Evolutionary conservation across 2,329 filamentous ascomycete species (phyloP), one percentile per base, ranked within the genome.

Genomic region (Xylaria sp.): DNA sequence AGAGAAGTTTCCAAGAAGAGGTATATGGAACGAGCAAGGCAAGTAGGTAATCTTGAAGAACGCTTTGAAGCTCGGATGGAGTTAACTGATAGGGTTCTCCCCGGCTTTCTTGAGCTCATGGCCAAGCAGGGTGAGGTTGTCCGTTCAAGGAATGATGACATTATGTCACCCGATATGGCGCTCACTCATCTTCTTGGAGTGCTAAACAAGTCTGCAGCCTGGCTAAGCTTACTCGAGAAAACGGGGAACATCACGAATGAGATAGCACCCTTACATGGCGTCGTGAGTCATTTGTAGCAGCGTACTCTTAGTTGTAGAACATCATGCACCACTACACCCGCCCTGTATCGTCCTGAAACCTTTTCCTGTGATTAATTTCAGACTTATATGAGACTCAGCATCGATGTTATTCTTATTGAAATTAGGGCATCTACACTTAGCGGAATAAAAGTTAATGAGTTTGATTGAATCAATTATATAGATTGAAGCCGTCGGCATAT

Each of bases 61-160:
- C 48, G 13, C 0, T 69, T 69, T 6, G 41, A 63, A 4, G 4
- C 39, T 31, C 58, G 69, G 0, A 69, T 69, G 65, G 23, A 37
- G 15, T 1, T 8, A 25, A 63, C 62, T 1, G 54, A 68, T 3
- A n/a, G 1, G 2, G 4, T 18, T 13, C 57, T 69, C 10, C 48
- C 48, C 0, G 12, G 8, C 1, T 69, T 70, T n/a, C 44, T 70
- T n/a, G 46, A 52, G 20, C 7, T 60, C 0, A 70, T 69, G 65
- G 31, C 25, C 3, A 18, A 15, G 9, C 34, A 9, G 10, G 69
- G 69, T 5, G 25, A 67, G 9, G 18, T 68, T 1, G 37, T 70
- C 3, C 28, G 12, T 52, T 67, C 39, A 1, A 34, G 3, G 0
- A 70, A 70, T 18, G 48, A 65, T 2, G 62, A 18, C 0, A 41